These are phyloP conservation scores for Fusarium continuum DNA, from an alignment of 2,329 filamentous ascomycete genomes.

Conservation along the genomic window DNA sequence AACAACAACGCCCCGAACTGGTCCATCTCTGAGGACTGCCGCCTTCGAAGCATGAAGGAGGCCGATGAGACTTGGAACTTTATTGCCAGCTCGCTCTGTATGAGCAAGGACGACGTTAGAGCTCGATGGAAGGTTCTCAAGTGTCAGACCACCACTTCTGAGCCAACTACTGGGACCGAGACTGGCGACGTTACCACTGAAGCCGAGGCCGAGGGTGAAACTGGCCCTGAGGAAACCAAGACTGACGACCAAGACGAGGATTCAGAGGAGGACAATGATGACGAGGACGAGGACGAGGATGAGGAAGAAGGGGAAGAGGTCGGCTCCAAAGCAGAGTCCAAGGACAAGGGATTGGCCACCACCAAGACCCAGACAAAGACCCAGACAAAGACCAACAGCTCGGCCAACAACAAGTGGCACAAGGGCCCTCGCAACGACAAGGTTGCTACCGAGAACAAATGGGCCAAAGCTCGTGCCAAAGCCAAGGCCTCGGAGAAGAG, in stretches of 20 bases:
- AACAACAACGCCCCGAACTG: slow-evolving; percentile 34
- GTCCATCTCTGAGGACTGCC: slow-evolving; percentile 49
- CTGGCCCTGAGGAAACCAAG: neutral
- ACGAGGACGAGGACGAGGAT: neutral
- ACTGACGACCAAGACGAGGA: neutral
- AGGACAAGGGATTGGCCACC: neutral
- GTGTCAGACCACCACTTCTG: slow-evolving; percentile 12
- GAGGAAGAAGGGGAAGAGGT: neutral
- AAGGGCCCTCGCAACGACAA: slow-evolving; percentile 34
- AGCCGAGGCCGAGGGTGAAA: neutral
- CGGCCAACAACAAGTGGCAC: slow-evolving; percentile 25
- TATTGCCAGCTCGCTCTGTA: slow-evolving; percentile 44
- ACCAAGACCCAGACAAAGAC: neutral
- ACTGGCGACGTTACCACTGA: neutral
- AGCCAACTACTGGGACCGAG: neutral
- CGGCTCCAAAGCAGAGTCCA: slow-evolving; percentile 4
- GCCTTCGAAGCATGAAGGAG: slow-evolving; percentile 50
- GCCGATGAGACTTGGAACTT: slow-evolving; percentile 44
- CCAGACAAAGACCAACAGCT: slow-evolving; percentile 9
- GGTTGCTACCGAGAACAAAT: slow-evolving; percentile 34
- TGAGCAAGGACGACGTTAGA: slow-evolving; percentile 44
- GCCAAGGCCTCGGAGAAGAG: slow-evolving; percentile 11
- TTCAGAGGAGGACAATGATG: neutral
- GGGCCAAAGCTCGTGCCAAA: slow-evolving; percentile 23
- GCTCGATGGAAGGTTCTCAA: slow-evolving; percentile 48